A percentile compares a stretch with the other conserved stretches of the same genome.
phyloP scores from a whole-genome alignment of 139 green algal species.

The Gonium pectorale region DNA sequence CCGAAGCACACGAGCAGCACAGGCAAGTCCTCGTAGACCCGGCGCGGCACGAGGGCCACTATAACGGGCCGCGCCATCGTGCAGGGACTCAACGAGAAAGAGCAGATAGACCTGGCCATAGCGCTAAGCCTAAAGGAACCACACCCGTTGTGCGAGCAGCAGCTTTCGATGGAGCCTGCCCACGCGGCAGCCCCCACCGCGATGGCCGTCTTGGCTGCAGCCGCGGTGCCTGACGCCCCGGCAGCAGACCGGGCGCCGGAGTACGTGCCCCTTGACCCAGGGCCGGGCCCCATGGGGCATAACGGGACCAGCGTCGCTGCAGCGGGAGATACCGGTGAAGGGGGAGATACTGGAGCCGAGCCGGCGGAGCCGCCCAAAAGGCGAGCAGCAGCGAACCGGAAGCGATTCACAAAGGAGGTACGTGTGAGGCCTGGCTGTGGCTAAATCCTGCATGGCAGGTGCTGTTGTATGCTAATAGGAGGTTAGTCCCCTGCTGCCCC shows the following conservation, averaged over 20 bases:
- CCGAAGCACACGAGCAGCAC: no score
- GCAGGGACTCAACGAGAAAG: constrained; percentile 2
- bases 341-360: no score
- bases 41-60: no score
- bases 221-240: background rate
- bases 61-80: no score
- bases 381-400: background rate
- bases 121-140: background rate
- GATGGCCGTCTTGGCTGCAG: background rate
- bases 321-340: background rate
- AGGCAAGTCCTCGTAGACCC: no score
- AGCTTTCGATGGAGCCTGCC: background rate
- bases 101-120: constrained; percentile 31
- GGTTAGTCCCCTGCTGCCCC: background rate
- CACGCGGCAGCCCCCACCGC: background rate
- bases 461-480: background rate
- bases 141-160: background rate
- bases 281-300: no score
- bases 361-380: background rate
- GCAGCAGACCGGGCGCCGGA: no score
- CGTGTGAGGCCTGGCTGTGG: background rate
- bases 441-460: background rate
- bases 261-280: no score
- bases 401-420: background rate
- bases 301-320: background rate